Evolutionary conservation across 208 protist species (phyloP), one percentile per base, ranked within the genome.

Genomic region (Leishmania aethiopica): DNA sequence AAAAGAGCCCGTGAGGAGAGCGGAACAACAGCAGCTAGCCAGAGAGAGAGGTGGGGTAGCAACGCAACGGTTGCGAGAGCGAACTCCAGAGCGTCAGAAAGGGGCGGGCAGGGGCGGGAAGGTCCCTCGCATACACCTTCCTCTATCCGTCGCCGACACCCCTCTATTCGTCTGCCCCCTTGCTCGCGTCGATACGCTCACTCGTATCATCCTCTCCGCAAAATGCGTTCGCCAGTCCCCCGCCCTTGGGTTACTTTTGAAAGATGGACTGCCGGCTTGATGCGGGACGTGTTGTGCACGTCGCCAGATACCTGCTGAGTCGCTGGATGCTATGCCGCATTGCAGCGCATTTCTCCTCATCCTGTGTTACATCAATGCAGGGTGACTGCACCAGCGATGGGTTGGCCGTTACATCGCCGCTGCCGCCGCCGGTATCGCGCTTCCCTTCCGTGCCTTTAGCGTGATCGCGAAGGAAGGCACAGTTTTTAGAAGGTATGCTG

Each of bases 271-370:
- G 11, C 42, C n/a, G 28, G n/a, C 25, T 42, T n/a, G 40, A 22
- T 19, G n/a, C 28, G 47, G 53, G 8, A 35, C 37, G n/a, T 35
- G 85, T 88, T 25, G 45, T 86, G 15, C 72, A 72, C 60, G 55
- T 51, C 11, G 69, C 70, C 17, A 91, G 64, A 40, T 85, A 83
- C 13, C 82, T 80, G 3, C 89, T 32, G 13, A 91, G 78, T 0
- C 83, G 85, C 74, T 88, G 83, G 2, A 87, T 75, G 81, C 86
- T 90, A 6, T 69, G 77, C 45, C 71, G 51, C 10, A 35, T 75
- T 32, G n/a, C 25, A 25, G 78, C 70, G 2, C 75, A 76, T 64
- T 10, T 13, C 35, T 49, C 71, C 47, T 81, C 67, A 25, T 87
- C 78, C 17, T 69, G 49, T 73, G 40, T 51, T 2, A 75, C 75